Evolutionary conservation across 2,329 filamentous ascomycete species (phyloP), one percentile per base, ranked within the genome.

Genomic region (Gyromitra esculenta): DNA sequence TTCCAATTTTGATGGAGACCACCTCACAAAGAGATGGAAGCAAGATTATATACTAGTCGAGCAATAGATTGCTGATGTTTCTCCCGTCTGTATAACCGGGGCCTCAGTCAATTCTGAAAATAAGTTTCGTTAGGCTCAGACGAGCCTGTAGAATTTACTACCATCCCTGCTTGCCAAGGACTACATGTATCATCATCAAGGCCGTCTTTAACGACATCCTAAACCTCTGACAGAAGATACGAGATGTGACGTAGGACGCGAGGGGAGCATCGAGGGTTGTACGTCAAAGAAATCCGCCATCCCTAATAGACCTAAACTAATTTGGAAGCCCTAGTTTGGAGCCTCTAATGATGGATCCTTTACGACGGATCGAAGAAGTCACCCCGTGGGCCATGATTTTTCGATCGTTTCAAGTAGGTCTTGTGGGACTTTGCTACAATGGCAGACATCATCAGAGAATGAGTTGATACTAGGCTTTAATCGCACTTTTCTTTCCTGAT

Each of bases 131-230:
- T 18, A 31, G 52, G 52, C 52, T 37, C 52, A 5, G 13, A 57
- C n/a, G 31, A 15, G 25, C 18, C 52, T 9, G 7, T 57, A 11
- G 21, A 57, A 11, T 57, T 35, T 6, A 57, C 52, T 5, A 57
- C 37, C 8, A 35, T 25, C 18, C 18, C 25, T 8, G 21, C 25
- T 8, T 57, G 89, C 79, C 91, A 89, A 78, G 84, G 89, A 5
- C 25, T 31, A 31, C 25, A 31, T 31, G 81, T 90, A 90, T 87
- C 76, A 89, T 88, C 1, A 81, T 85, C 18, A 82, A 84, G 2
- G 89, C 88, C 82, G 7, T 82, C 88, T 48, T 82, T 85, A 31
- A 31, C 3, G 85, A 89, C 76, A 85, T 87, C 1, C 84, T 84
- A 1, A 83, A 82, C 11, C 80, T 88, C 31, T 91, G 89, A 21